phyloP scores from a whole-genome alignment of 2,329 filamentous ascomycete genomes.

The Colletotrichum tabaci region DNA sequence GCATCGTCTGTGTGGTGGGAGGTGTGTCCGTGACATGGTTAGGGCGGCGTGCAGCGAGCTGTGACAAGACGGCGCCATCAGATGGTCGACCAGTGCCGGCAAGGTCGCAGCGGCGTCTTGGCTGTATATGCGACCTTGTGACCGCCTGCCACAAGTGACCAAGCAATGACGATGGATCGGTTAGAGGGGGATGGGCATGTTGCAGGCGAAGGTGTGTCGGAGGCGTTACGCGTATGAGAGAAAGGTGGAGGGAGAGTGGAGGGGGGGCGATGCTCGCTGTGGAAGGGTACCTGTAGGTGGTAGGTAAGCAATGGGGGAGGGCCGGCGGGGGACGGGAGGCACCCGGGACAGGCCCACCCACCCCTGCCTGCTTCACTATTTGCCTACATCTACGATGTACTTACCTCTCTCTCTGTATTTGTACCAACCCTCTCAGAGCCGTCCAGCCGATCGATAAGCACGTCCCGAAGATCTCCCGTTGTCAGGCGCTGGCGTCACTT shows the following conservation, averaged over 20 bases:
- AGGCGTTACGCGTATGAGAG: slow-evolving; percentile 3
- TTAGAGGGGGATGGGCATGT: not conserved
- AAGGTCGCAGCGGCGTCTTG: slow-evolving; percentile 24
- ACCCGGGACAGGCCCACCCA: slow-evolving; percentile 9
- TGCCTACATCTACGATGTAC: no score
- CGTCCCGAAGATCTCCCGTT: slow-evolving; percentile 9
- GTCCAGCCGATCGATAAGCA: not conserved
- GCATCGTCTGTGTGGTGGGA: slow-evolving; percentile 25
- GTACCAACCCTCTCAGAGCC: not conserved
- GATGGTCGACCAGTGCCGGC: slow-evolving; percentile 18
- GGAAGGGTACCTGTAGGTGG: not conserved
- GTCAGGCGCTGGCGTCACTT: slow-evolving; percentile 3
- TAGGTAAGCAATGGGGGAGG: not conserved
- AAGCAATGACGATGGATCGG: slow-evolving; percentile 31
- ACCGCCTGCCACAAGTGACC: slow-evolving; percentile 25
- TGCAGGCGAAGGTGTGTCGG: slow-evolving; percentile 39
- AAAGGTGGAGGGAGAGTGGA: slow-evolving; percentile 12
- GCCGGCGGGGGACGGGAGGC: slow-evolving; percentile 24
- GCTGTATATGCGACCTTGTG: slow-evolving; percentile 31
- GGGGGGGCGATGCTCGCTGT: not conserved
- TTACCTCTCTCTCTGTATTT: no score
- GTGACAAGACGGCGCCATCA: slow-evolving; percentile 31
- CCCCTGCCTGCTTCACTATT: not conserved
- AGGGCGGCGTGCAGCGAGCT: slow-evolving; percentile 28
- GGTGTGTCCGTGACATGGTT: slow-evolving; percentile 37